Conservation (phyloP, 805 yeast genomes). For the Starmerella bombicola region DNA sequence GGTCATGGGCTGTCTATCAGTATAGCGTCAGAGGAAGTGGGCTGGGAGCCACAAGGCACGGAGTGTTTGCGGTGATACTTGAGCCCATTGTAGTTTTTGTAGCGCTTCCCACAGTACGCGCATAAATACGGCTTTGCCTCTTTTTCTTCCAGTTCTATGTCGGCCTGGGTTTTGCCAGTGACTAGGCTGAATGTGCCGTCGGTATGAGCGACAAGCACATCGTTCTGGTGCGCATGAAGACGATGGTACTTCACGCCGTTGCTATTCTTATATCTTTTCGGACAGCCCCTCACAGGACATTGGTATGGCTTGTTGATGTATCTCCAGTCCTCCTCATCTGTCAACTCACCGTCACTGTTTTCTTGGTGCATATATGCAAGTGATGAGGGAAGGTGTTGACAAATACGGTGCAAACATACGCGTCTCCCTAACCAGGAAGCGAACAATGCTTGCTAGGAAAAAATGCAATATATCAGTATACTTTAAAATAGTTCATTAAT, state of each 20-base stretch:
- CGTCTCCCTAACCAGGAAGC: background rate
- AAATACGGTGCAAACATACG: no score
- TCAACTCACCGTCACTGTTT: constrained; percentile 14
- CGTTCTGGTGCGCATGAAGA: constrained; percentile 91
- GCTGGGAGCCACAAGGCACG: constrained; percentile 8
- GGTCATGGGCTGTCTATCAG: background rate
- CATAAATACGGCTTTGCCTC: constrained; percentile 78
- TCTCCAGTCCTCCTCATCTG: constrained; percentile 22
- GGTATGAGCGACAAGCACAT: constrained; percentile 71
- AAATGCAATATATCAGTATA: background rate
- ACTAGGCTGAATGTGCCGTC: constrained; percentile 87
- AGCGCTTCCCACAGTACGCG: constrained; percentile 93
- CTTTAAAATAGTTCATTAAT: no score
- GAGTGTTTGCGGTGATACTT: constrained; percentile 95
- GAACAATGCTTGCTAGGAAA: no score
- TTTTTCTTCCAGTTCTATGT: constrained; percentile 13
- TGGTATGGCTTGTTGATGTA: constrained; percentile 67
- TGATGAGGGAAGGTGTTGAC: no score
- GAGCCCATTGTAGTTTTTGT: constrained; percentile 87
- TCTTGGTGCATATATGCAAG: background rate
- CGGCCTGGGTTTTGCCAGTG: constrained; percentile 80
- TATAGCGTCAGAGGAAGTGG: background rate
- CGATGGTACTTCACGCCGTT: constrained; percentile 92
- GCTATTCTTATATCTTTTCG: constrained; percentile 90
- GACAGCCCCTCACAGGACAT: constrained; percentile 96